Evolutionary conservation across 2,329 filamentous ascomycete species (phyloP), one percentile per base, ranked within the genome.

Genomic region (Arthroderma sp.): DNA sequence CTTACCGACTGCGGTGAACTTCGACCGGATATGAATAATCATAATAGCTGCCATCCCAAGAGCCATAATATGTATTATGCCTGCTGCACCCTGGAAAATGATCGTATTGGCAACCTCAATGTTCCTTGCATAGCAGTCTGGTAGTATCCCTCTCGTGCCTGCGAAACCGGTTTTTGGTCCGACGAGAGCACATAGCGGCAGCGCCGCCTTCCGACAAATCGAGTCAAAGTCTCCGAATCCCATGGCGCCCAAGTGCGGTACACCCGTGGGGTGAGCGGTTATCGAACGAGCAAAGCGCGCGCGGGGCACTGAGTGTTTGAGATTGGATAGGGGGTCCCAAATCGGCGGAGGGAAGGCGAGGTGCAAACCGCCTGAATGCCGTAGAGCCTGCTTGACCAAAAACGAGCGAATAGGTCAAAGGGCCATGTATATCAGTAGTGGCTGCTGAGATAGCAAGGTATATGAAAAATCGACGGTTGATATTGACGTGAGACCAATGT

Each of bases 41-140:
- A 98, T 98, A 67, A 95, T 86, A 7, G 91, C 87, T 2, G 90
- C 94, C 91, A 98, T 96, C 65, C 84, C 77, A 59, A 98, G 77
- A 13, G 91, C 88, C 58, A 87, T 76, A 64, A 98, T 97, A 73
- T 98, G 93, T 75, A 93, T 88, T 68, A 91, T 90, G 61, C 88
- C 88, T 21, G 90, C 84, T 28, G 91, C 93, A 68, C 85, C 88
- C 74, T 97, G 85, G 71, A 98, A 98, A 68, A 98, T 98, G 75
- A 97, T 91, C 41, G 93, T 98, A 76, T 98, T 98, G 64, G 91
- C 93, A 64, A 97, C 74, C 73, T 96, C 91, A 72, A 98, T 91
- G 67, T 93, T 94, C 59, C 93, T 85, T 59, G 93, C 88, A 75
- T 91, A 97, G 78, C 93, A 98, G 68, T 84, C 82, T 58, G 93